These are phyloP conservation scores for Ogataea siamensis DNA, from an alignment of 805 yeast genomes.

Conservation along the genomic window DNA sequence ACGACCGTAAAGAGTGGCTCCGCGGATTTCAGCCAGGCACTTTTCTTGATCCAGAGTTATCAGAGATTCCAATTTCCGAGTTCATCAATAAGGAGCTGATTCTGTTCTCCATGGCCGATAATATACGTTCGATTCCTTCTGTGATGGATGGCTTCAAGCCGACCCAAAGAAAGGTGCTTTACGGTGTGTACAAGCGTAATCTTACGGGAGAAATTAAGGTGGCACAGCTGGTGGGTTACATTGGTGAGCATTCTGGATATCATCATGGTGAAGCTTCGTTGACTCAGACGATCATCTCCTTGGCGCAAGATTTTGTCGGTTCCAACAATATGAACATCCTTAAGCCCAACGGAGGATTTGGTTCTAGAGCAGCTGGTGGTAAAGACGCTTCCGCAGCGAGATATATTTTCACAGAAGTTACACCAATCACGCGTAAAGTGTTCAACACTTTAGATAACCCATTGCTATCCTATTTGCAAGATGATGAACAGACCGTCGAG, in stretches of 20 bases:
- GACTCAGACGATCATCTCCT: slow-evolving; percentile 84
- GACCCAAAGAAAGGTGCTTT: slow-evolving; percentile 91
- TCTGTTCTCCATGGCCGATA: slow-evolving; percentile 94
- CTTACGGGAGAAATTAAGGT: slow-evolving; percentile 79
- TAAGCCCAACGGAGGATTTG: slow-evolving; percentile 92
- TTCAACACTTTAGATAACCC: slow-evolving; percentile 82
- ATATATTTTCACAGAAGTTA: slow-evolving; percentile 86
- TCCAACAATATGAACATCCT: slow-evolving; percentile 82
- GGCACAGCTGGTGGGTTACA: slow-evolving; percentile 85
- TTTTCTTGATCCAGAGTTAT: slow-evolving; percentile 73
- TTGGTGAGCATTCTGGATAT: slow-evolving; percentile 84
- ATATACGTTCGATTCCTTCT: slow-evolving; percentile 91
- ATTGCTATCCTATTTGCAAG: slow-evolving; percentile 74
- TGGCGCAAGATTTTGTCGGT: slow-evolving; percentile 95
- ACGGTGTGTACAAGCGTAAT: slow-evolving; percentile 81
- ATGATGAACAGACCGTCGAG: slow-evolving; percentile 91
- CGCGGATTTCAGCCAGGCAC: slow-evolving; percentile 91
- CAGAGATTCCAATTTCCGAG: slow-evolving; percentile 83
- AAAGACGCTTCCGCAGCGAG: slow-evolving; percentile 98
- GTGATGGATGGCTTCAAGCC: slow-evolving; percentile 95
- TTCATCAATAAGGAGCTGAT: slow-evolving; percentile 94
- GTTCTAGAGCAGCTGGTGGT: slow-evolving; percentile 96
- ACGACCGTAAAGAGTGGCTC: slow-evolving; percentile 96
- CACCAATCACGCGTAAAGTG: slow-evolving; percentile 68
- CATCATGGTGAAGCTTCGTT: slow-evolving; percentile 94